Conservation (phyloP, 768 basidiomycete species). For the Mycena floridula region DNA sequence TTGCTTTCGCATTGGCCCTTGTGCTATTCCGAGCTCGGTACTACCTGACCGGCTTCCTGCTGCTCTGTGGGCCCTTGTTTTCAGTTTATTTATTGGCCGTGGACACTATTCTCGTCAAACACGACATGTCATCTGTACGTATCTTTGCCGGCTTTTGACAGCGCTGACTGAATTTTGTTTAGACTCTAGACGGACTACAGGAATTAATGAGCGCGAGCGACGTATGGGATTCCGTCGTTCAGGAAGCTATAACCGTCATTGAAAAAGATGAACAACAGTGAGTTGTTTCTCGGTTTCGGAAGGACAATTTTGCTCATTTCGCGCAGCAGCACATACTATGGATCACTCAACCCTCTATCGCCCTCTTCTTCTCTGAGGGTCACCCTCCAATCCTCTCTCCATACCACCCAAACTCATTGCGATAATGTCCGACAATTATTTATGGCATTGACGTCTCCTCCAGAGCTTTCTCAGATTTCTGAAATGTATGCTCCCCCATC, state of each 20-base stretch:
- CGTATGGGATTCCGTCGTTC: conserved; percentile 69
- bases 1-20: conserved; percentile 30
- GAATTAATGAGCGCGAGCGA: conserved; percentile 63
- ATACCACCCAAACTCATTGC: conserved; percentile 73
- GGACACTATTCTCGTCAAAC: conserved; percentile 22
- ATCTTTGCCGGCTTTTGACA: neutral
- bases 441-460: conserved; percentile 65
- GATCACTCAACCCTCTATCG: conserved; percentile 38
- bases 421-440: conserved; percentile 79
- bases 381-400: conserved; percentile 65
- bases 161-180: conserved; percentile 7
- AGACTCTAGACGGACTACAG: conserved; percentile 64
- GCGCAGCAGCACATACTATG: conserved; percentile 25
- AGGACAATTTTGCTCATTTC: conserved; percentile 7
- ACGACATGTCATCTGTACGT: conserved; percentile 54
- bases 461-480: conserved; percentile 68
- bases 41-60: conserved; percentile 32
- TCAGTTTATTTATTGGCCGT: conserved; percentile 25
- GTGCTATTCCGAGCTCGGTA: conserved; percentile 38
- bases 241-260: conserved; percentile 57
- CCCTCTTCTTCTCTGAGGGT: conserved; percentile 58
- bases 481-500: conserved; percentile 89
- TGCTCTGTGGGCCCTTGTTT: conserved; percentile 31
- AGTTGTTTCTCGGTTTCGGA: conserved; percentile 6
- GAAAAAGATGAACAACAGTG: conserved; percentile 71